These are phyloP conservation scores for Podospora conica DNA, from an alignment of 495 filamentous ascomycete genomes.

Conservation along the genomic window DNA sequence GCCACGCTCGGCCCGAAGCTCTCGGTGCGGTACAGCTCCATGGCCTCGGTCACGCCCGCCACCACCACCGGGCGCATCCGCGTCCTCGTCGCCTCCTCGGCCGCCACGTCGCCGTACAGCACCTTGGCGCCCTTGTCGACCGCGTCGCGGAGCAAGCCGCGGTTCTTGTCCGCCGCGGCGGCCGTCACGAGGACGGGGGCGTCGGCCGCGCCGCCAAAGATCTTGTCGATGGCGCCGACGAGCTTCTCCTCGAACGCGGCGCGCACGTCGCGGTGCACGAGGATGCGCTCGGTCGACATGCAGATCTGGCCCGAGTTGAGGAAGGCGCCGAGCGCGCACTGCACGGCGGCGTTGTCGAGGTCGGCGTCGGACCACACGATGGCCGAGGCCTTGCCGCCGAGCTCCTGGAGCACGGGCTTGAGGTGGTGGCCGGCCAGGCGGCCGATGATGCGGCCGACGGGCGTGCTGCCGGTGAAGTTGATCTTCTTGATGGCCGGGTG, in stretches of 20 bases:
- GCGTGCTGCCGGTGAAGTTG: conserved; percentile 61
- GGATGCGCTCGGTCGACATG: conserved; percentile 85
- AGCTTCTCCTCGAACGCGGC: conserved; percentile 60
- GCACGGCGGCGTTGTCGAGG: conserved; percentile 49
- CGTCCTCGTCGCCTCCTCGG: conserved; percentile 42
- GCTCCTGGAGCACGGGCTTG: conserved; percentile 64
- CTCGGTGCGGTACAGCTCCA: conserved; percentile 79
- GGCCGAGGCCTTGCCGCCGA: conserved; percentile 61
- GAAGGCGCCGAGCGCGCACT: conserved; percentile 49
- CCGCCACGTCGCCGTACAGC: conserved; percentile 49
- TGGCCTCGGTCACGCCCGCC: conserved; percentile 61
- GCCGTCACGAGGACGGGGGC: conserved; percentile 57
- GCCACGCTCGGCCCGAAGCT: conserved; percentile 75
- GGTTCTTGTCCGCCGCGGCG: conserved; percentile 59
- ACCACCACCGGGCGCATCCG: conserved; percentile 69
- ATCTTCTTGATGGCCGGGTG: conserved; percentile 53
- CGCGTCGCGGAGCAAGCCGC: conserved; percentile 59
- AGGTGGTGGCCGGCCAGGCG: conserved; percentile 53
- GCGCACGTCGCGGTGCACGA: conserved; percentile 67
- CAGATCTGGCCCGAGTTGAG: conserved; percentile 74
- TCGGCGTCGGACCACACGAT: conserved; percentile 64
- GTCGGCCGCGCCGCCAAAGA: conserved; percentile 44
- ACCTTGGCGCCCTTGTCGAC: conserved; percentile 62
- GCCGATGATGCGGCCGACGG: conserved; percentile 53
- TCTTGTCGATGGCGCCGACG: conserved; percentile 43